phyloP scores from a whole-genome alignment of 768 basidiomycete species.

The Mycena venus region DNA sequence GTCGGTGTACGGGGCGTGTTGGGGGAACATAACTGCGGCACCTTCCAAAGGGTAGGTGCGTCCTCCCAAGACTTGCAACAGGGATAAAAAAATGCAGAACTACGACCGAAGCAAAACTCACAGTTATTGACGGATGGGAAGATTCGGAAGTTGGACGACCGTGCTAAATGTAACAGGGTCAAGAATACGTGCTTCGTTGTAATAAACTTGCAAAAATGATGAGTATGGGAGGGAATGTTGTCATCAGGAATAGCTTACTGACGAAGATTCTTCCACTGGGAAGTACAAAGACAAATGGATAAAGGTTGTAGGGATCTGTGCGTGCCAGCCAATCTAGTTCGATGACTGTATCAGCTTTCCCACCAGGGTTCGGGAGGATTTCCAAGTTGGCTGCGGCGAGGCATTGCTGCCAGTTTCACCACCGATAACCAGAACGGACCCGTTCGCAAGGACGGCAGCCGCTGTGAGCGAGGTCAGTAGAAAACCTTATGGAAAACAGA shows the following conservation, averaged over 20 bases:
- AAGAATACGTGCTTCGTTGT: conserved; percentile 85
- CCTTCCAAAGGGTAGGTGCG: too few relatives aligned
- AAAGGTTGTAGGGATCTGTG: conserved; percentile 86
- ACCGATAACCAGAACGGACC: conserved; percentile 65
- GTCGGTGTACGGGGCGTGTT: conserved; percentile 79
- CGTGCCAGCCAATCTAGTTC: conserved; percentile 75
- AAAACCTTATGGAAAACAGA: background rate
- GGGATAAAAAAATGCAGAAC: background rate
- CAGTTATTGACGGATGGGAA: conserved; percentile 79
- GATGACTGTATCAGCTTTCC: conserved; percentile 67
- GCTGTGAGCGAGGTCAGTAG: conserved; percentile 63
- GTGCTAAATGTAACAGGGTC: conserved; percentile 78
- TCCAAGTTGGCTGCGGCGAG: conserved; percentile 74
- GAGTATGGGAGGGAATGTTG: background rate
- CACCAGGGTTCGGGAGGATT: conserved; percentile 74
- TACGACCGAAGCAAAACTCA: conserved; percentile 36
- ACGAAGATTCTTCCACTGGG: conserved; percentile 80
- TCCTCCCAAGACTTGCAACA: conserved; percentile 63
- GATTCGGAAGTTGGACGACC: conserved; percentile 71
- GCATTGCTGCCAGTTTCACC: conserved; percentile 83
- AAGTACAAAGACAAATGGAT: conserved; percentile 81
- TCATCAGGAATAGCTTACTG: conserved; percentile 54
- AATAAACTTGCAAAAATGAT: conserved; percentile 67
- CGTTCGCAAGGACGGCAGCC: conserved; percentile 79
- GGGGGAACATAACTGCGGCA: conserved; percentile 77